Conservation (phyloP, 2,329 filamentous ascomycete genomes). For the Dactylella cylindrospora region DNA sequence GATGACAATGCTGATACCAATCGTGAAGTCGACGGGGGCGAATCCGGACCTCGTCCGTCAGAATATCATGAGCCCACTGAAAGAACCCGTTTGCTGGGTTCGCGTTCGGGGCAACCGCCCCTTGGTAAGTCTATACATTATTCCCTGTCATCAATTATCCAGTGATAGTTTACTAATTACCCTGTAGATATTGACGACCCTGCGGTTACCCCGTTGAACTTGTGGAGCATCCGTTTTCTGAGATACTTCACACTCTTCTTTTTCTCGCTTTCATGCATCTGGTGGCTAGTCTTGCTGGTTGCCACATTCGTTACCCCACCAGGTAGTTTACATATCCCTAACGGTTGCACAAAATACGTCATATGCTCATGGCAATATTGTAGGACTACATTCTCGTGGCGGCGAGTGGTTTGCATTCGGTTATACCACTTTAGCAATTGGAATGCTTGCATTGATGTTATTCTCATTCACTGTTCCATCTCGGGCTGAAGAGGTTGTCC, state of each 20-base stretch:
- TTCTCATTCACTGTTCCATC: constrained; percentile 88
- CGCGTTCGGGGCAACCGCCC: constrained; percentile 25
- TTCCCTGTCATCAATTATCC: background rate
- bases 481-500: constrained; percentile 72
- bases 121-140: constrained; percentile 17
- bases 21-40: background rate
- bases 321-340: too few relatives aligned
- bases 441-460: constrained; percentile 73
- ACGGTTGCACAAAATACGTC: background rate
- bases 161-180: background rate
- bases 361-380: background rate
- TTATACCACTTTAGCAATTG: constrained; percentile 75
- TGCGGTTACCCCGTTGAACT: constrained; percentile 81
- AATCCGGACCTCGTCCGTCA: background rate
- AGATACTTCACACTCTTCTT: constrained; percentile 77
- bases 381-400: constrained; percentile 71
- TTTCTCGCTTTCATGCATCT: constrained; percentile 73
- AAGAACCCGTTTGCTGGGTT: constrained; percentile 16
- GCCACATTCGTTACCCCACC: constrained; percentile 89
- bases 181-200: constrained; percentile 45
- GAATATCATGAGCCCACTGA: constrained; percentile 22
- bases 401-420: constrained; percentile 78
- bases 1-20: background rate
- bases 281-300: constrained; percentile 89
- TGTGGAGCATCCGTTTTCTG: constrained; percentile 82